Evolutionary conservation across 495 filamentous ascomycete species (phyloP), one percentile per base, ranked within the genome.

Genomic region (Cetradonia linearis): DNA sequence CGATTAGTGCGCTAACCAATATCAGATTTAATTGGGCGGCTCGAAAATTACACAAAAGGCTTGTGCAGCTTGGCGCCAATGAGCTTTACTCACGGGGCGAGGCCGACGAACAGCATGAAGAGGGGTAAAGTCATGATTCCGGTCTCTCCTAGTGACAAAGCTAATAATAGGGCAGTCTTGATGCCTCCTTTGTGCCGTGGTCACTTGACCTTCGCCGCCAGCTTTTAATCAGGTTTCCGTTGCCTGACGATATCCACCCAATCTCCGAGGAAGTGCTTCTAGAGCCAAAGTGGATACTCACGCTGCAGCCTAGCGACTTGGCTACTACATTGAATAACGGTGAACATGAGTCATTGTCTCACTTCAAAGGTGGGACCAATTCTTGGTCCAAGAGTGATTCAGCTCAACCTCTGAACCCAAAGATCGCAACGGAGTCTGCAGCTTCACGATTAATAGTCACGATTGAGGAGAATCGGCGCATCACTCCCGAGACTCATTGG

Each of bases 1-100:
- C 31, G 20, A n/a, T 20, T 62, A 31, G 33, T 16, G 4, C 11
- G 55, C 62, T 71, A 47, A 72, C 49, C 2, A 23, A 23, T 52
- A 0, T 3, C 49, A 94, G 89, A 68, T 97, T 91, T 74, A 97
- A 97, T 73, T 95, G 87, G 84, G 91, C 91, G 25, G 83, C 84
- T 31, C 80, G 89, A 48, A 97, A 96, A 73, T 74, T 99, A 33
- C 83, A 88, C 69, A 91, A 88, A 66, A 80, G 93, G 44, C 77
- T 99, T 28, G 65, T 86, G 40, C 93, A 97, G 70, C 78, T 99
- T 8, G 91, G 93, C 1, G 94, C 88, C 6, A 77, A 78, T 47
- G 85, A 92, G 59, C 78, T 91, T 62, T 86, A 85, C 65, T 81
- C 81, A 27, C 77, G 84, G 46, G 92, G 88, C 2, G 93, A 97